Base-by-base conservation (phyloP, 1,284 basidiomycete species). In the Austroboletus olivaceoglutinosus region DNA sequence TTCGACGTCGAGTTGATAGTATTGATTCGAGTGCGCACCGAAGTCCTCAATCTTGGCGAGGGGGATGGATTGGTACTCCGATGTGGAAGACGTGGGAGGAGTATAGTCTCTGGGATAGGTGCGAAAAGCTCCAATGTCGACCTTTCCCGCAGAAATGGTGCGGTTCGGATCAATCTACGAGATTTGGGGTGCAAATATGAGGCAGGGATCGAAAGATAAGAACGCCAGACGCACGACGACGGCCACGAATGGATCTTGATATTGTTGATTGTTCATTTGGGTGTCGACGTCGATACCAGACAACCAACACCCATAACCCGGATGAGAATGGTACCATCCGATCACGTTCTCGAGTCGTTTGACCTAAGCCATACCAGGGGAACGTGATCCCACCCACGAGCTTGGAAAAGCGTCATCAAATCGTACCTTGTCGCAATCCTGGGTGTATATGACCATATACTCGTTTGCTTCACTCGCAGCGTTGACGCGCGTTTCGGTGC, bases 281-380 rank as follows among this genome's bases (percentile, higher is more conserved):
- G 96, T 99, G 69, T 89, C 89, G 48, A 98, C 94, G 62, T 98
- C 94, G 71, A 98, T 97, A 27, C 94, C 94, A 10, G 93, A 96
- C 12, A 98, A 75, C 94, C 94, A 98, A 71, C 94, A 98, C 25
- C 94, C 94, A 65, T 98, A 98, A 13, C 94, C 94, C 3, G 95
- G 94, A 73, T 98, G 94, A 41, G 93, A 97, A 68, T 99, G 96
- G 68, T 99, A 99, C 96, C 96, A 99, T n/a, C 96, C 96, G 52
- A 98, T 88, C 5, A 89, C 86, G 62, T 97, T 86, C 68, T 98
- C 96, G 18, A 85, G 70, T 54, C 93, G 80, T 13, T 85, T 86
- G 13, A 89, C 89, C 88, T 93, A 58, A 11, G 3, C 31, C 39
- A 19, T 38, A 11, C 6, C 5, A 36, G 16, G 12, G 2, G 15